Evolutionary conservation across 805 yeast genomes (phyloP), one percentile per base, ranked within the genome.

Genomic region (Metschnikowia cerradonensis): DNA sequence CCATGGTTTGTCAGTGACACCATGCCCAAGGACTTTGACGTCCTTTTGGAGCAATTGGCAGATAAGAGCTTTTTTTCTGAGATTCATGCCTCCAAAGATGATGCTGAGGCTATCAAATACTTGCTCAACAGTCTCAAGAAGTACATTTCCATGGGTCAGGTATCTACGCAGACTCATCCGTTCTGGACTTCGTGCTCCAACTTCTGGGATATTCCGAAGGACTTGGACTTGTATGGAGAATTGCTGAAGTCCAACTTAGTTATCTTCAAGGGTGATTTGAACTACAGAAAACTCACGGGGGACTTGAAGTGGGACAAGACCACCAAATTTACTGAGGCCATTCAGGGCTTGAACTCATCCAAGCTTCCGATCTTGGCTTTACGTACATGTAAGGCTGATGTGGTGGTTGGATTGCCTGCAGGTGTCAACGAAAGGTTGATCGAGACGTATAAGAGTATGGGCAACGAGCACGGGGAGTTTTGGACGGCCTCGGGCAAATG

Each of bases 1-100:
- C 97, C 98, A 33, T 94, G 98, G 95, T 92, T 94, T 85, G 98
- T 94, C 17, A 88, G 96, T 58, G 99, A 94, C 67, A 95, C 94
- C 7, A 83, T 90, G 82, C 80, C 88, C 30, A 83, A 83, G 61
- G 99, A 94, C 69, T 82, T 89, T 53, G 73, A 75, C 42, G 63
- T 76, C 31, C 72, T 89, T 47, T 56, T 88, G 15, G 58, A 68
- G 11, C 88, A 88, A 60, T 70, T 91, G 59, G 65, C 61, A 26
- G 79, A 84, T 58, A 58, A 72, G 5, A 44, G 62, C 5, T 74
- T 82, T 54, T 89, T 86, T 71, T 71, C 76, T 4, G 74, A 76
- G 10, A 60, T 67, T 37, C 61, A 63, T 49, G 32, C 49, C 15
- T 47, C 53, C 34, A 40, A 47, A 35, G 54, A 56, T 2, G 64